phyloP scores from a whole-genome alignment of 148 eudicot genomes.

The Cornus controversa region DNA sequence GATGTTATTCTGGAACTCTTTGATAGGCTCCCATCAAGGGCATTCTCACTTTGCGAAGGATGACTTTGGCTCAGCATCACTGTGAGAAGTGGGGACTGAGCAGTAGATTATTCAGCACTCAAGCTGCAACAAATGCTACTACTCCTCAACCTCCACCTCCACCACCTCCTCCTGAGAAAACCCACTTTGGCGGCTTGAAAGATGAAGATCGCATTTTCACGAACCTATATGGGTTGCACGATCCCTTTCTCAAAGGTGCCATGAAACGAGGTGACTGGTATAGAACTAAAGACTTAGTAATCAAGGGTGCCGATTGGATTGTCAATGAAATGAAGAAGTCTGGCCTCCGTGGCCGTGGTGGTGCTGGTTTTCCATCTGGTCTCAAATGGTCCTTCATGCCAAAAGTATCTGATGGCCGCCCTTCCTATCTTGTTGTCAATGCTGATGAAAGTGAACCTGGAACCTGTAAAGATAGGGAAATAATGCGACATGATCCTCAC shows the following conservation, averaged over 20 bases:
- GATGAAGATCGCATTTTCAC: conserved; percentile 98
- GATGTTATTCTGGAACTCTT: background rate
- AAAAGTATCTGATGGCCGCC: conserved; percentile 84
- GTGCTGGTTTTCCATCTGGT: conserved; percentile 97
- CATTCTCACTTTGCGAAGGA: conserved; percentile 59
- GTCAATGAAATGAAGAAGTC: conserved; percentile 92
- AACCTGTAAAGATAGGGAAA: conserved; percentile 93
- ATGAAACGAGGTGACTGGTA: conserved; percentile 97
- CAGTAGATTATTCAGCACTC: conserved; percentile 71
- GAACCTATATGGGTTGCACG: conserved; percentile 79
- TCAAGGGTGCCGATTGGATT: conserved; percentile 92
- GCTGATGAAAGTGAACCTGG: conserved; percentile 99
- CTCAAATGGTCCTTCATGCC: conserved; percentile 99
- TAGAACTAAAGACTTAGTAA: conserved; percentile 88
- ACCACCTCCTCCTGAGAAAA: conserved; percentile 96
- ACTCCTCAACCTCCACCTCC: conserved; percentile 88
- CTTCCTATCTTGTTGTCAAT: conserved; percentile 92
- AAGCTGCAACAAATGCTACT: conserved; percentile 68
- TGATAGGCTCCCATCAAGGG: conserved; percentile 74
- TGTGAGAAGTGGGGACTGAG: conserved; percentile 37
- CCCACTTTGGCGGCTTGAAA: conserved; percentile 92
- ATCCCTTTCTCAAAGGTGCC: conserved; percentile 95
- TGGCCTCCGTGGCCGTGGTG: conserved; percentile 97
- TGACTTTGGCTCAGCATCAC: conserved; percentile 36
- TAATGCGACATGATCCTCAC: conserved; percentile 96